Percentiles rank a stretch among this genome's conserved stretches.
Conservation (phyloP, 1,284 basidiomycete species). For the Cutaneotrichosporon sp. region DNA sequence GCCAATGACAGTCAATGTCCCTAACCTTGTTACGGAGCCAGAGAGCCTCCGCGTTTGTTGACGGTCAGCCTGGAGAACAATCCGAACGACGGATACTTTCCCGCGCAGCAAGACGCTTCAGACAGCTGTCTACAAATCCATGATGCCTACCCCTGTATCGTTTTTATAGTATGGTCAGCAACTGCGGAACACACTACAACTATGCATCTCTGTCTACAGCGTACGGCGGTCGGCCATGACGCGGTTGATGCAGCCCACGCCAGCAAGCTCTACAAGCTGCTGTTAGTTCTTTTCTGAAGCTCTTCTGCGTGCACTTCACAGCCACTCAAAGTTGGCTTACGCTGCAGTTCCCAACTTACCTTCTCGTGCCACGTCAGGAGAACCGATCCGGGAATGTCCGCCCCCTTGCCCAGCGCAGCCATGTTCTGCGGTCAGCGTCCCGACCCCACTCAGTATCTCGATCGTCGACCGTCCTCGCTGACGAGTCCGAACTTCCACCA, state of each 20-base stretch:
- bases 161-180: too few species aligned
- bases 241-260: conserved; percentile 92
- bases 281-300: conserved; percentile 12
- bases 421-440: conserved; percentile 22
- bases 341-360: conserved; percentile 53
- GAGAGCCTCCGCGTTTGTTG: too few species aligned
- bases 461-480: neutral
- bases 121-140: neutral
- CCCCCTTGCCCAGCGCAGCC: conserved; percentile 61
- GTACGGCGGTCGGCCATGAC: conserved; percentile 92
- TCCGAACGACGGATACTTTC: too few species aligned
- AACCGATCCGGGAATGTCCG: conserved; percentile 80
- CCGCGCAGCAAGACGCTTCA: too few species aligned
- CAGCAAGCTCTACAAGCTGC: conserved; percentile 89
- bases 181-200: conserved; percentile 2
- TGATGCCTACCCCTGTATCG: neutral
- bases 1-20: too few species aligned
- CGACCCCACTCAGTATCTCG: neutral
- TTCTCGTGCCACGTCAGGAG: conserved; percentile 94
- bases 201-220: conserved; percentile 53
- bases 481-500: too few species aligned
- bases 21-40: too few species aligned
- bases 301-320: neutral
- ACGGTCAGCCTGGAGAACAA: too few species aligned
- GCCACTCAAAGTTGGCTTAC: neutral